phyloP scores from a whole-genome alignment of 1,284 basidiomycete species.

The Abortiporus biennis region DNA sequence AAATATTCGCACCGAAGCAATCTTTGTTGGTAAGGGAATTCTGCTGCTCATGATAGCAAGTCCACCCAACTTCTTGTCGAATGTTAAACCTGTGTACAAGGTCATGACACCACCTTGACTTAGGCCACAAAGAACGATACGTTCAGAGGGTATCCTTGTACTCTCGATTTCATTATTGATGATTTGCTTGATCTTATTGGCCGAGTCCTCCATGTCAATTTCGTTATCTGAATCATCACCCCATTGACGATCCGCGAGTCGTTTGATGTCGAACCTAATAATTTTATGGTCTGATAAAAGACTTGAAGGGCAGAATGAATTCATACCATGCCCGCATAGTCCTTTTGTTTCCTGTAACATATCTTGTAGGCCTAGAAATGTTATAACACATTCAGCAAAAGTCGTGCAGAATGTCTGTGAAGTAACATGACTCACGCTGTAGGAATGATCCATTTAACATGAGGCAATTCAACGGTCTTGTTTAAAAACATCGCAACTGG shows the following conservation, averaged over 20 bases:
- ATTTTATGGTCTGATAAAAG: conserved; percentile 7
- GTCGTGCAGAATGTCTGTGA: no score
- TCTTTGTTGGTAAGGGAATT: conserved; percentile 17
- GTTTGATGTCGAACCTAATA: conserved; percentile 69
- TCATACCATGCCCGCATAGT: conserved; percentile 69
- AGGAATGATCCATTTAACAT: no score
- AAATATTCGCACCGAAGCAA: no score
- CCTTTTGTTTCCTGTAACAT: no score
- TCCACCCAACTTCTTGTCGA: conserved; percentile 64
- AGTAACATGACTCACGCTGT: no score
- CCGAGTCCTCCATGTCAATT: conserved; percentile 66
- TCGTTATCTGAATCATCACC: conserved; percentile 72
- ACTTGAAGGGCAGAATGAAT: conserved; percentile 69
- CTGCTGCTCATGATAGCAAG: conserved; percentile 71
- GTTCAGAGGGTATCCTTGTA: conserved; percentile 58
- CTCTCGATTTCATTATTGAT: conserved; percentile 71
- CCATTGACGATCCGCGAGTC: conserved; percentile 54
- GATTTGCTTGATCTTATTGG: conserved; percentile 57
- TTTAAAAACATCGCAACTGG: no score
- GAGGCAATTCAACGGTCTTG: no score
- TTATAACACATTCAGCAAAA: no score
- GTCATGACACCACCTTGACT: conserved; percentile 80
- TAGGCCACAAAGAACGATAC: conserved; percentile 81
- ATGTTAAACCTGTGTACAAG: conserved; percentile 64
- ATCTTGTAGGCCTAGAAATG: no score